Evolutionary conservation across 352 stramenopile genomes (phyloP), one percentile per base, ranked within the genome.

Genomic region (Pythium volutum): DNA sequence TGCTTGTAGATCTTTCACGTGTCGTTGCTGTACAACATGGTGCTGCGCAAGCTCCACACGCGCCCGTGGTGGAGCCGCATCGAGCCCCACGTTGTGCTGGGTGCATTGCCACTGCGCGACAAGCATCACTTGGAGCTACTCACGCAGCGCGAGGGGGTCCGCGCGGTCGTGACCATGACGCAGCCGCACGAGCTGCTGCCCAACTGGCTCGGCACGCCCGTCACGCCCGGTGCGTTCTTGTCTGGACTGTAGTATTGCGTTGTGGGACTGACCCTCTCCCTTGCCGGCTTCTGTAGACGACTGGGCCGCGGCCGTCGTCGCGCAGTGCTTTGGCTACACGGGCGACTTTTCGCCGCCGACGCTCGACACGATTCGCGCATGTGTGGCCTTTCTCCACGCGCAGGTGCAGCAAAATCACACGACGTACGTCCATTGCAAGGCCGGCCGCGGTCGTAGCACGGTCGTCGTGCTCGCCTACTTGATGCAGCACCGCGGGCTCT

Each of bases 391-490:
- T 57, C 62, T 89, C 34, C 71, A 88, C 55, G 55, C 77, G 26
- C 79, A 91, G n/a, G 64, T 90, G 9, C 68, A 84, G 18, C 58
- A 71, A 25, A 53, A 77, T n/a, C 64, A 77, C 8, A 87, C 75
- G 18, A 87, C 80, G 5, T 93, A 93, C 66, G 79, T 93, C 51
- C 84, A 93, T 64, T 93, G 84, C 69, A 93, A 93, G 64, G 84
- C 84, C 55, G 84, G 84, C 6, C 79, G 84, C 7, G 84, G 84
- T 3, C 76, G 84, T 58, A 91, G 84, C 64, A 87, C 81, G 3
- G 73, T 93, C 38, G 68, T 91, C 14, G 81, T 91, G 23, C 66
- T 89, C 23, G 84, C 81, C 7, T 93, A 89, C 51, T 65, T 89
- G 26, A 74, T 93, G 63, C 71, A 77, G 25, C 64, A 88, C 68